These are phyloP conservation scores for Fusarium brevicatenulatum DNA, from an alignment of 2,329 filamentous ascomycete genomes.

Conservation along the genomic window DNA sequence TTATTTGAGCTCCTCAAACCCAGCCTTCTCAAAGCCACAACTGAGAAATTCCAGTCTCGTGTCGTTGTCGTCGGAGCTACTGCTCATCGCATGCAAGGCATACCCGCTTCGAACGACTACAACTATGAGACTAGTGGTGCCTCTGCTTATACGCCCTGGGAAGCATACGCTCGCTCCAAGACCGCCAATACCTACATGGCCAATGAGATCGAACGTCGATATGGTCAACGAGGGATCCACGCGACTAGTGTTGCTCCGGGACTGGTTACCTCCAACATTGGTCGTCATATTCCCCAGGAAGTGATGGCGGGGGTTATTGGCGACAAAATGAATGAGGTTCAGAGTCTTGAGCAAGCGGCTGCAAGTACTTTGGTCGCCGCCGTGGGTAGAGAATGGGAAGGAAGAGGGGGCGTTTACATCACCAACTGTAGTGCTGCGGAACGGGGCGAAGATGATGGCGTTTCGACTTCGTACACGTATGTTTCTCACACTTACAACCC, in stretches of 20 bases:
- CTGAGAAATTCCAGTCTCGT: conserved; percentile 3
- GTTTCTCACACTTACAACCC: conserved; percentile 9
- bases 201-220: conserved; percentile 7
- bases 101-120: background rate
- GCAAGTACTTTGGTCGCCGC: background rate
- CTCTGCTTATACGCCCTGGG: background rate
- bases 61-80: conserved; percentile 2
- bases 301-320: background rate
- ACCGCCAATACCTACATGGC: conserved; percentile 14
- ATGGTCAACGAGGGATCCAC: background rate
- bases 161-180: conserved; percentile 2
- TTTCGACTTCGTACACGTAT: background rate
- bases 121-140: background rate
- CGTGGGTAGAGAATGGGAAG: conserved; percentile 1
- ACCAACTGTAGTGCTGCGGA: background rate
- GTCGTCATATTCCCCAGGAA: conserved; percentile 8
- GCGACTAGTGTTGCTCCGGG: conserved; percentile 8
- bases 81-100: conserved; percentile 11
- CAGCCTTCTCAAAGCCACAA: background rate
- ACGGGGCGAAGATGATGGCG: background rate
- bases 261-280: background rate
- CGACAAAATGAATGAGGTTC: background rate
- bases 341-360: background rate
- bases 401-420: background rate
- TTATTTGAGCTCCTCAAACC: conserved; percentile 14